These are phyloP conservation scores for Ambrosiella beaveri DNA, from an alignment of 2,329 filamentous ascomycete species.

Conservation along the genomic window DNA sequence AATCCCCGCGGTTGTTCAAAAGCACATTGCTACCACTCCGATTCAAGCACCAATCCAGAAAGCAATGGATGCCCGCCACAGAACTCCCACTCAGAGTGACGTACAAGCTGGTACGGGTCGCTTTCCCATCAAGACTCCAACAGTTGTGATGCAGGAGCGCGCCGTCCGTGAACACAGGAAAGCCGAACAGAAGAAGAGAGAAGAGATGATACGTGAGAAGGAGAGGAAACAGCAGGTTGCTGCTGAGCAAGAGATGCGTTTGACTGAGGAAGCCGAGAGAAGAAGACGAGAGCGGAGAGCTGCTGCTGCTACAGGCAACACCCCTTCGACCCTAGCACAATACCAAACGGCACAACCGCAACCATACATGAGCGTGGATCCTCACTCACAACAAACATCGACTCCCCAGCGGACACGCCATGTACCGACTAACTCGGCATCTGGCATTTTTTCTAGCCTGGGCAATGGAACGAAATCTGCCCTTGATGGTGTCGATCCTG, in stretches of 20 bases:
- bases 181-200: slow-evolving; percentile 47
- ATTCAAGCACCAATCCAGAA: neutral
- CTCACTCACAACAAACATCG: slow-evolving; percentile 14
- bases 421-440: neutral
- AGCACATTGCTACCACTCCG: neutral
- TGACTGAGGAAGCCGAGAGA: slow-evolving; percentile 37
- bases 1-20: neutral
- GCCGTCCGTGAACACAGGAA: slow-evolving; percentile 53
- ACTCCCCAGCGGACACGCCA: neutral
- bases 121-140: slow-evolving; percentile 52
- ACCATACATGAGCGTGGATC: slow-evolving; percentile 13
- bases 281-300: slow-evolving; percentile 44
- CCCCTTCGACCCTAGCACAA: slow-evolving; percentile 10
- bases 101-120: slow-evolving; percentile 7
- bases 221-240: slow-evolving; percentile 34
- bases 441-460: neutral
- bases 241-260: slow-evolving; percentile 37
- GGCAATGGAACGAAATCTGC: slow-evolving; percentile 16
- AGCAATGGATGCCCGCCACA: slow-evolving; percentile 9
- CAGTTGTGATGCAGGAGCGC: slow-evolving; percentile 81
- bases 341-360: slow-evolving; percentile 14
- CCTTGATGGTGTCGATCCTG: slow-evolving; percentile 3
- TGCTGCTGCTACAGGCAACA: slow-evolving; percentile 33
- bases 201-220: slow-evolving; percentile 31
- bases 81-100: slow-evolving; percentile 8